Base-by-base conservation (phyloP, 129 eudicot genomes). In the Lonicera japonica region DNA sequence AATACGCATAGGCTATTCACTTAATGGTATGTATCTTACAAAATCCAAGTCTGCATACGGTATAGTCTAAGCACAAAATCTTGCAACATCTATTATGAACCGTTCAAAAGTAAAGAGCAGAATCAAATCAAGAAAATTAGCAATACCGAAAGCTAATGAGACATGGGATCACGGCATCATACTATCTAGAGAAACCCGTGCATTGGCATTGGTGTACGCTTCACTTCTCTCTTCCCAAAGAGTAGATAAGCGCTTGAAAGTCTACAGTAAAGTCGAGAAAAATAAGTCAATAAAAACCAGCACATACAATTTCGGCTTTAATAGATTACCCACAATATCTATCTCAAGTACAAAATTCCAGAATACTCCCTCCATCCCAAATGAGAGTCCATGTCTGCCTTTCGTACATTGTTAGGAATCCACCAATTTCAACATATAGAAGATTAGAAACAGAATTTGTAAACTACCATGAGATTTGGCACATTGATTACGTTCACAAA, bases 221-320 rank as follows among this genome's bases (percentile, higher is more conserved):
- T 82, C 91, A 60, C 84, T 78, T 61, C 98, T 80, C 61, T 87
- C 88, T 61, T 82, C 88, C 77, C 86, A 77, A 63, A 91, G 95
- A 21, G 75, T 50, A 14, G 79, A 73, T 63, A 91, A 77, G 15
- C 84, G 77, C 66, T 61, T 75, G 25, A 82, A 71, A 25, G 98
- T 79, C 98, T 91, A 65, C 63, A 74, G 18, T 64, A 54, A 53
- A 20, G 21, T 6, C 40, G 54, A 36, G 51, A 45, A 1, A 23
- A 45, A 47, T 20, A 61, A 67, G 13, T 53, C 60, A 61, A 43
- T 43, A 25, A 58, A 20, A 34, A 62, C 21, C 20, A 63, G 34
- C 57, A 65, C 0, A 59, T 20, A 57, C 11, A 18, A 63, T 24
- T 43, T 60, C 48, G 11, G 38, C 56, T 16, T 57, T 24, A 61